Evolutionary conservation across 768 basidiomycete genomes (phyloP), one percentile per base, ranked within the genome.

Genomic region (Tulasnella sp.): DNA sequence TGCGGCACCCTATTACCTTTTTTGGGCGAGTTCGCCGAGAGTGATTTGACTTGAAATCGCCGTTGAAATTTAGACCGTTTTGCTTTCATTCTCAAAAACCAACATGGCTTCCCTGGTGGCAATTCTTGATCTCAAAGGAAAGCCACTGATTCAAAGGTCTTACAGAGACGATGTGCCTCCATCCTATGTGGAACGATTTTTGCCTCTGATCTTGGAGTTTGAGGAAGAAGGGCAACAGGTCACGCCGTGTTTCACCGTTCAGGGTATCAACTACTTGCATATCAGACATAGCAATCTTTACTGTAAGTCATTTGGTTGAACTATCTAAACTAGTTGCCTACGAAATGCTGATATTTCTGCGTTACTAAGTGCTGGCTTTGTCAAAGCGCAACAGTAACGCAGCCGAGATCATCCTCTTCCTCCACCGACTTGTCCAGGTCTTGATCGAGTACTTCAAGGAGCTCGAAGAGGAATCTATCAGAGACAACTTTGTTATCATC

Each of bases 391-490:
- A 99, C 69, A 74, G 83, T 22, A 98, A 99, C 63, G 92, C 89
- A 0, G 83, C 90, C 20, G 95, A 98, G 67, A 83, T 90, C 60
- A 90, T 98, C 67, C 76, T 95, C 57, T 98, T 96, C 72, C 75
- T 99, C 15, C 95, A 98, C 66, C 81, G 92, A 37, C 74, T 99
- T 50, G 83, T 40, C 0, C 78, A 89, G 64, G 93, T 98, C 5
- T 73, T 99, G 50, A 76, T 93, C 47, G 95, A 98, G 63, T 99
- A 99, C 73, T 99, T 99, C 74, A 99, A 98, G 65, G 95, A 98
- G 64, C 80, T 98, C 33, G 95, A 99, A 64, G 95, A 98, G 62
- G 95, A 99, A 70, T 92, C 89, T 42, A 98, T 99, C 63, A 75
- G 95, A 6, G 95, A 99, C 67, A 99, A 99, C 63, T 99, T 99